Percentiles rank a stretch among this genome's conserved stretches.
Evolutionary conservation across 2,329 filamentous ascomycete genomes (phyloP).

Genomic region (Macrophomina phaseolina): DNA sequence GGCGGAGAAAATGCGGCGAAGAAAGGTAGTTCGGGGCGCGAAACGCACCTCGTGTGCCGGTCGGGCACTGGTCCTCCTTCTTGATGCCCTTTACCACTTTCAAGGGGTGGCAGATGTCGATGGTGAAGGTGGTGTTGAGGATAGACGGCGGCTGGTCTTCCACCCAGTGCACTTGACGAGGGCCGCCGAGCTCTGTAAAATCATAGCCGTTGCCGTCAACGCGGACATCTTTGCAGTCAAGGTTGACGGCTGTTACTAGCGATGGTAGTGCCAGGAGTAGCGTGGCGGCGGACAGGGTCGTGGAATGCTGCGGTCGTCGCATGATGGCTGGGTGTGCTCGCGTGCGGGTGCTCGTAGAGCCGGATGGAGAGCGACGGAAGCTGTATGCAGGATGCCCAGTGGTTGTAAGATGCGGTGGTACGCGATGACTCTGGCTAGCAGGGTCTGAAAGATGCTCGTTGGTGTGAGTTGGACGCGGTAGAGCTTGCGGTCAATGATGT

Average conservation of each 20-base stretch:
- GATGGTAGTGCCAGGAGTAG: conserved; percentile 36
- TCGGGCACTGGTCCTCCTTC: conserved; percentile 68
- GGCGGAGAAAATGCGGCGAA: background rate
- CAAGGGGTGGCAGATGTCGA: conserved; percentile 76
- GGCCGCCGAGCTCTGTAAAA: conserved; percentile 67
- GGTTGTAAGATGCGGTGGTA: background rate
- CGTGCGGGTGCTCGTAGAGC: conserved; percentile 2
- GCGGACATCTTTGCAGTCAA: conserved; percentile 68
- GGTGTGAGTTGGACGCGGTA: background rate
- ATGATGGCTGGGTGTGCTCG: background rate
- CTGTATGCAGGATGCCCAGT: background rate
- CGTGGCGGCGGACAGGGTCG: conserved; percentile 3
- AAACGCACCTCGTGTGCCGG: conserved; percentile 67
- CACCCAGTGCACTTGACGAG: conserved; percentile 69
- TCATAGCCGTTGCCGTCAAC: conserved; percentile 68
- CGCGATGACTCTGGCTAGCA: background rate
- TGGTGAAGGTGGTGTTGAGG: conserved; percentile 78
- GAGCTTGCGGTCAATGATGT: conserved; percentile 13
- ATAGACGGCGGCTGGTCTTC: conserved; percentile 54
- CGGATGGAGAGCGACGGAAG: background rate
- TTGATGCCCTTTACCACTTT: conserved; percentile 63
- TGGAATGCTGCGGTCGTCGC: conserved; percentile 21
- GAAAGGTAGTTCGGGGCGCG: background rate
- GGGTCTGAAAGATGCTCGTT: background rate
- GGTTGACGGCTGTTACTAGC: conserved; percentile 50